Conservation (phyloP, 495 filamentous ascomycete genomes). For the Penicillium samsonianum region DNA sequence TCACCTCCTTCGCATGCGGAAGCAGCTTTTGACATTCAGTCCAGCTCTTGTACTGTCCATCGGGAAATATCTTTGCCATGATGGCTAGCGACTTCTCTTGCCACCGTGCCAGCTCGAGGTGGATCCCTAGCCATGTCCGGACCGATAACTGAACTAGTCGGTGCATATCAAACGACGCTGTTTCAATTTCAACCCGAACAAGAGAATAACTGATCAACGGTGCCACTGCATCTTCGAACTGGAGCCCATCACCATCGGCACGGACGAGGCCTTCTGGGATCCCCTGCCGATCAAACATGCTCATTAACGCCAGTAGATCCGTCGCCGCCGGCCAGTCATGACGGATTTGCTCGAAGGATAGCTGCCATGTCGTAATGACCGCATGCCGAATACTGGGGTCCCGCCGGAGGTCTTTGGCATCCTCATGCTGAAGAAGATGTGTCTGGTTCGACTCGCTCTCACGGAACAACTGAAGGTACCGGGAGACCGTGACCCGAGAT, state of each 20-base stretch:
- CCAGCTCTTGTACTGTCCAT: no score
- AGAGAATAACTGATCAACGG: slow-evolving; percentile 42
- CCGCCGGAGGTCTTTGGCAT: slow-evolving; percentile 26
- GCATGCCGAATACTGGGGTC: slow-evolving; percentile 33
- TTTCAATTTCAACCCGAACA: no score
- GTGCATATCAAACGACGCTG: no score
- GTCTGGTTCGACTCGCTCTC: slow-evolving; percentile 20
- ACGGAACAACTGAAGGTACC: slow-evolving; percentile 20
- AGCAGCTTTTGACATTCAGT: no score
- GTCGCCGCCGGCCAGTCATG: slow-evolving; percentile 28
- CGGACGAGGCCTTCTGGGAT: slow-evolving; percentile 34
- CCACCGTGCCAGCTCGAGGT: no score
- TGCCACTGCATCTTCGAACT: slow-evolving; percentile 42
- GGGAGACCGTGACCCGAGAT: slow-evolving; percentile 15
- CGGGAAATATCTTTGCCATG: no score
- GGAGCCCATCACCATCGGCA: slow-evolving; percentile 3
- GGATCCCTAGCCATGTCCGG: no score
- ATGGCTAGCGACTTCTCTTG: no score
- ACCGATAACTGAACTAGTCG: no score
- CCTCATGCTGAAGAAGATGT: slow-evolving; percentile 18
- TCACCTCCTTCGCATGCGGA: no score
- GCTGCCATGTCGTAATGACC: slow-evolving; percentile 46
- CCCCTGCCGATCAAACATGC: slow-evolving; percentile 44
- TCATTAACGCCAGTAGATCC: slow-evolving; percentile 44
- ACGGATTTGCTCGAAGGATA: slow-evolving; percentile 50